These are phyloP conservation scores for Pseudocercospora pini-densiflorae DNA, from an alignment of 2,329 filamentous ascomycete genomes.

Conservation along the genomic window DNA sequence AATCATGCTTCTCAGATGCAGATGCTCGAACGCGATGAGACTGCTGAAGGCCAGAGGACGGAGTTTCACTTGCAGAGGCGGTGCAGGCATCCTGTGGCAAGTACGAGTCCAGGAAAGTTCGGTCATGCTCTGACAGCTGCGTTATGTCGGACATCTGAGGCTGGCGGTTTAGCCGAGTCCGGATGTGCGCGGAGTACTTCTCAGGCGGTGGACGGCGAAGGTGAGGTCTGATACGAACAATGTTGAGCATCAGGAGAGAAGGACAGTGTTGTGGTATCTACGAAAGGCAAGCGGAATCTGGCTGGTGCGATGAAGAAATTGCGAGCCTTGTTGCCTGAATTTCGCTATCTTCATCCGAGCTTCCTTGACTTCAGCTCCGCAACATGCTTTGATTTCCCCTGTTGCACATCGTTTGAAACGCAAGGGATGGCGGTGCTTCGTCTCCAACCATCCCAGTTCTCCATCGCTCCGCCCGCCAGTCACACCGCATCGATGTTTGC, in stretches of 20 bases:
- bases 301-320: neutral
- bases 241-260: neutral
- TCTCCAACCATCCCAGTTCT: slow-evolving; percentile 2
- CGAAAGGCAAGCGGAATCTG: too few species aligned
- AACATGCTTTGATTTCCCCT: slow-evolving; percentile 1
- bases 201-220: neutral
- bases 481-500: slow-evolving; percentile 3
- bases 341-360: neutral
- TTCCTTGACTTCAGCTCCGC: neutral
- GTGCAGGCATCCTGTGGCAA: slow-evolving; percentile 39
- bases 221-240: neutral
- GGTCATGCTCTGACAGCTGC: slow-evolving; percentile 43
- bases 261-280: neutral
- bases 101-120: slow-evolving; percentile 57
- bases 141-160: slow-evolving; percentile 30
- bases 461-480: slow-evolving; percentile 5
- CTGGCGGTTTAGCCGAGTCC: neutral
- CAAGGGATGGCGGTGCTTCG: slow-evolving; percentile 1
- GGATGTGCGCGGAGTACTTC: neutral
- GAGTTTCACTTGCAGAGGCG: slow-evolving; percentile 8
- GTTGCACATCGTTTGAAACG: neutral
- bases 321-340: neutral
- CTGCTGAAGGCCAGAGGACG: neutral
- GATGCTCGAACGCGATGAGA: neutral
- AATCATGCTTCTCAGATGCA: slow-evolving; percentile 12